Percentiles rank a stretch among this genome's conserved stretches.
phyloP scores from a whole-genome alignment of 2,329 filamentous ascomycete species.

The Claviceps sp. region DNA sequence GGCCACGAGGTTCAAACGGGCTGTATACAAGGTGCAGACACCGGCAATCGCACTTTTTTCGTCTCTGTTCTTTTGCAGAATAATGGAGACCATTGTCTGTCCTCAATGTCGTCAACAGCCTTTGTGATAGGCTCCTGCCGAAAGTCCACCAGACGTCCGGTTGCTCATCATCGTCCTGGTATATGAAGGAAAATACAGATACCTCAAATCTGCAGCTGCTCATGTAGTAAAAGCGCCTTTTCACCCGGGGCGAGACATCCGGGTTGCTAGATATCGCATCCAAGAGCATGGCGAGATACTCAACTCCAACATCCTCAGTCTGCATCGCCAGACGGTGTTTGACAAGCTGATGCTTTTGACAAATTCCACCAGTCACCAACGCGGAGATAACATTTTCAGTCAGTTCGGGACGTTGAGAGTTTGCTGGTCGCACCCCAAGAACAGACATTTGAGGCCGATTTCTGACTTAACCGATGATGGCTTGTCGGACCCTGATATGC shows the following conservation, averaged over 20 bases:
- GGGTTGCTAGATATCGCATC: constrained; percentile 31
- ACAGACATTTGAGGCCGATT: too few relatives aligned
- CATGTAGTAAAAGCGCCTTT: constrained; percentile 36
- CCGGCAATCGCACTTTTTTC: background rate
- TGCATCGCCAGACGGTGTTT: constrained; percentile 35
- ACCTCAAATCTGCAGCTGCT: constrained; percentile 32
- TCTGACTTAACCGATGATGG: too few relatives aligned
- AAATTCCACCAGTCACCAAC: constrained; percentile 30
- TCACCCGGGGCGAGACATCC: constrained; percentile 36
- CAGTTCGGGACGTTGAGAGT: constrained; percentile 19
- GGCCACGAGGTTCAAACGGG: constrained; percentile 32
- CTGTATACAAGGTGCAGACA: constrained; percentile 26
- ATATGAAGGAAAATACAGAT: constrained; percentile 33
- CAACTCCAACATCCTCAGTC: constrained; percentile 32
- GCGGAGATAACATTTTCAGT: constrained; percentile 23
- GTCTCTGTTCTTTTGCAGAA: background rate
- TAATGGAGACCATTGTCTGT: background rate
- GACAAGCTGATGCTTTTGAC: constrained; percentile 32
- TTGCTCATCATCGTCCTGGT: constrained; percentile 32
- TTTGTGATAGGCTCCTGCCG: background rate
- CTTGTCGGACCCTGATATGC: too few relatives aligned
- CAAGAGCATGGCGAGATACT: constrained; percentile 27
- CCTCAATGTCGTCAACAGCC: background rate
- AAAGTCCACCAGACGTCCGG: constrained; percentile 21
- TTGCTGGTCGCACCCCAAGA: constrained; percentile 12